Evolutionary conservation across 495 filamentous ascomycete species (phyloP).

Genomic region (Daldinia concentrica): DNA sequence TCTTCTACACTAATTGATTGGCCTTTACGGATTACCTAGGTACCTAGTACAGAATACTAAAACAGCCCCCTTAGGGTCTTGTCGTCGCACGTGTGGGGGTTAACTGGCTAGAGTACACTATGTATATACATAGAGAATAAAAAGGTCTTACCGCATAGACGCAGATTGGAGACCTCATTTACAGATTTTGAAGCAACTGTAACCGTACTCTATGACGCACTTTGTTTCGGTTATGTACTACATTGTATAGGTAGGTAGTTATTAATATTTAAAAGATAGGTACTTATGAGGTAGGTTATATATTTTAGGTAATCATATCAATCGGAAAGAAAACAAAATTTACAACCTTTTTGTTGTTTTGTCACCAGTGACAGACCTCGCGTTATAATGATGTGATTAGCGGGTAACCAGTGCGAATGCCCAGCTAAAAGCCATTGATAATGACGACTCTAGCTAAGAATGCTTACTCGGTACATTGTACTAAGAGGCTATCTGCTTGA

Average conservation of each 20-base stretch:
- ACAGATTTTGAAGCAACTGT: neutral
- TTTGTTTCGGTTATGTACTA: neutral
- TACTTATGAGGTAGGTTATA: too few relatives aligned
- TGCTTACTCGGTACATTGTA: neutral
- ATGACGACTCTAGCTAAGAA: neutral
- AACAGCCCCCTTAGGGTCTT: conserved; percentile 5
- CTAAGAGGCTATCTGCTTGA: neutral
- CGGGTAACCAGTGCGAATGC: conserved; percentile 1
- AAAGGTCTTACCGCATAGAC: neutral
- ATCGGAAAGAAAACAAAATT: too few relatives aligned
- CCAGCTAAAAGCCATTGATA: neutral
- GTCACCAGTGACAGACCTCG: neutral
- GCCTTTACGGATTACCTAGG: too few relatives aligned
- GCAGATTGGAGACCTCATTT: conserved; percentile 29
- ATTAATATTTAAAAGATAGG: too few relatives aligned
- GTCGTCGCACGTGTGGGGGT: conserved; percentile 18
- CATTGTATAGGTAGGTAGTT: too few relatives aligned
- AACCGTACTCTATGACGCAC: neutral
- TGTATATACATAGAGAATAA: neutral
- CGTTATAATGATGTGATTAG: conserved; percentile 22
- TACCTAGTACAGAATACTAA: neutral
- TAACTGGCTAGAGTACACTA: neutral
- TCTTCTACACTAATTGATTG: conserved; percentile 17
- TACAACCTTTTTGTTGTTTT: too few relatives aligned
- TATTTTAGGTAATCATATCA: too few relatives aligned